Percentiles rank a stretch among this genome's conserved stretches.
Conservation (phyloP, 345 rosid genomes). For the Linum usitatissimum region DNA sequence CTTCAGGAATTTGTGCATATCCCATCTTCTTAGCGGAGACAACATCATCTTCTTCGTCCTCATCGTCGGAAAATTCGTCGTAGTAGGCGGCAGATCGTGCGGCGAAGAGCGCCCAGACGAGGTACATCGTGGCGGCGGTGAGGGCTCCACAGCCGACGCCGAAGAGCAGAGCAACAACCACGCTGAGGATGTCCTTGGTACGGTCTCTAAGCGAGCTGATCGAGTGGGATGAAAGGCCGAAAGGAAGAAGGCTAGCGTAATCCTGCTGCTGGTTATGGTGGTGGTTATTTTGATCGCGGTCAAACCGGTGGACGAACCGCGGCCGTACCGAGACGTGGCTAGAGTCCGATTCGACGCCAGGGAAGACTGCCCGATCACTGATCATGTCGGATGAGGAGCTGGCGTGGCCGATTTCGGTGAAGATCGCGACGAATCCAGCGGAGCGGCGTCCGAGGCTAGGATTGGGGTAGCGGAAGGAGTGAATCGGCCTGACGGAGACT, state of each 20-base stretch:
- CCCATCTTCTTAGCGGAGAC: slow-evolving; percentile 60
- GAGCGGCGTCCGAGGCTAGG: slow-evolving; percentile 23
- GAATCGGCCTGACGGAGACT: slow-evolving; percentile 44
- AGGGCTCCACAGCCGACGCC: slow-evolving; percentile 96
- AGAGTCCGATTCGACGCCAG: background rate
- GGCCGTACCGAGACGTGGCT: background rate
- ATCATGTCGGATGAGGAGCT: slow-evolving; percentile 13
- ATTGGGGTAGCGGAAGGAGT: slow-evolving; percentile 32
- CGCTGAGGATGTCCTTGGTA: slow-evolving; percentile 74
- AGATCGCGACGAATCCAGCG: slow-evolving; percentile 43
- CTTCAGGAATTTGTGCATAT: slow-evolving; percentile 54
- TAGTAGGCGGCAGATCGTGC: slow-evolving; percentile 17
- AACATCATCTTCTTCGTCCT: slow-evolving; percentile 15
- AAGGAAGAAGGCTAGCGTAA: slow-evolving; percentile 1
- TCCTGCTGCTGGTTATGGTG: background rate
- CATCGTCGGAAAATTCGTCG: slow-evolving; percentile 8
- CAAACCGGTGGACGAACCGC: background rate
- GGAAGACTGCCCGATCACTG: background rate
- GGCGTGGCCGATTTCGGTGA: slow-evolving; percentile 46
- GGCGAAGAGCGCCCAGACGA: slow-evolving; percentile 67
- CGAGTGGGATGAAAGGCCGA: slow-evolving; percentile 29
- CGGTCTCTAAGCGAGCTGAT: slow-evolving; percentile 61
- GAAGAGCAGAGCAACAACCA: slow-evolving; percentile 68
- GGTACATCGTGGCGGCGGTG: slow-evolving; percentile 79
- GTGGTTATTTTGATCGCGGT: background rate